Percentiles rank a stretch among this genome's conserved stretches.
phyloP scores from a whole-genome alignment of 2,329 filamentous ascomycete genomes.

The Trichoderma asperellum region DNA sequence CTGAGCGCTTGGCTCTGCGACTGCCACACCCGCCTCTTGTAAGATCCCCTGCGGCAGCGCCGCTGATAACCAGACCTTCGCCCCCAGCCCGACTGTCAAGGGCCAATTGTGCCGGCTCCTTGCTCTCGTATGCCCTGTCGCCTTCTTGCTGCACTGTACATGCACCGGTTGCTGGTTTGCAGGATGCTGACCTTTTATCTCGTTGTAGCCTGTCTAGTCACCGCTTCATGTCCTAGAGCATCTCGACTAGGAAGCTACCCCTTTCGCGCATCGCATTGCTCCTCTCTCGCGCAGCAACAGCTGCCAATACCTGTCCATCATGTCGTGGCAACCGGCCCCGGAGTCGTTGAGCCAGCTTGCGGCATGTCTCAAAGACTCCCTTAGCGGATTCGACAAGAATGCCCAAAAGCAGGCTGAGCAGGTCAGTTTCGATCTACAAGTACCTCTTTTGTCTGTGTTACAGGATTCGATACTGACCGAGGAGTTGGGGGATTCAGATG shows the following conservation, averaged over 20 bases:
- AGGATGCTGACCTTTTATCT: conserved; percentile 14
- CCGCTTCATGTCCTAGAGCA: conserved; percentile 24
- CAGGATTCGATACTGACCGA: conserved; percentile 21
- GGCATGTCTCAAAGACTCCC: conserved; percentile 85
- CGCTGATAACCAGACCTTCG: not conserved
- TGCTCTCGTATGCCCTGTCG: conserved; percentile 21
- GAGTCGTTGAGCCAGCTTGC: conserved; percentile 89
- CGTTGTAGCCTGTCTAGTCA: conserved; percentile 1
- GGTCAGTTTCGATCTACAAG: conserved; percentile 57
- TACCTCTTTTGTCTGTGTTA: not conserved
- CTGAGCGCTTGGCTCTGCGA: conserved; percentile 9
- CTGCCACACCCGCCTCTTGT: not conserved
- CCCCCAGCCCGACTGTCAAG: conserved; percentile 2
- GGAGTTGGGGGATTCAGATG: conserved; percentile 64
- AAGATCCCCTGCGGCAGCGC: conserved; percentile 6
- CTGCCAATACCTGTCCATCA: conserved; percentile 48
- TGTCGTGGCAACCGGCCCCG: conserved; percentile 91
- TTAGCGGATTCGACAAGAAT: conserved; percentile 78
- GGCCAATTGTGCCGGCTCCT: conserved; percentile 5
- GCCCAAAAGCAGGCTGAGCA: conserved; percentile 88
- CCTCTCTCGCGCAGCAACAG: conserved; percentile 31
- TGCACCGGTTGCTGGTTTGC: not conserved
- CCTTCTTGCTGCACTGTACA: not conserved
- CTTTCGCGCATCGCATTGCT: conserved; percentile 28
- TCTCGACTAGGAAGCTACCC: not conserved